These are phyloP conservation scores for Phytophthora boehmeriae DNA, from an alignment of 352 stramenopile genomes.

Conservation along the genomic window DNA sequence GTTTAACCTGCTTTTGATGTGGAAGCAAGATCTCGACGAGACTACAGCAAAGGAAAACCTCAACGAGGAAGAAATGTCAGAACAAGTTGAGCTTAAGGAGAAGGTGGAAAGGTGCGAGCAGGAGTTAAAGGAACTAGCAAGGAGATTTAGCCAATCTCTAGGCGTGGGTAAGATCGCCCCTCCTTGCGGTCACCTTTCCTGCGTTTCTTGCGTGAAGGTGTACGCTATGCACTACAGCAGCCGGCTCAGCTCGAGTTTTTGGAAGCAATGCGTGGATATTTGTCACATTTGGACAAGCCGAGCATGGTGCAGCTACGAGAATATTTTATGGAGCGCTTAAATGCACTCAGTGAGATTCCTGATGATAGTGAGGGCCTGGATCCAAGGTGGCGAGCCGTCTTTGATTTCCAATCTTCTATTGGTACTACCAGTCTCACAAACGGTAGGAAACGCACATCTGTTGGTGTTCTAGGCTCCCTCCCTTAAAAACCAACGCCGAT, in stretches of 20 bases:
- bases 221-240: constrained; percentile 72
- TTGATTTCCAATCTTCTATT: constrained; percentile 71
- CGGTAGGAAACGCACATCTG: constrained; percentile 15
- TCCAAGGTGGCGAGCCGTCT: constrained; percentile 57
- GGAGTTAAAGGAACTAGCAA: constrained; percentile 76
- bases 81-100: constrained; percentile 62
- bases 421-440: constrained; percentile 15
- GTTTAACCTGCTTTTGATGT: constrained; percentile 62
- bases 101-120: constrained; percentile 51
- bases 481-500: constrained; percentile 39
- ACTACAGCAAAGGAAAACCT: constrained; percentile 17
- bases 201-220: constrained; percentile 82
- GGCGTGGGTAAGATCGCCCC: constrained; percentile 75
- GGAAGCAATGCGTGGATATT: constrained; percentile 64
- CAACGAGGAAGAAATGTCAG: constrained; percentile 35
- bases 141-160: constrained; percentile 81
- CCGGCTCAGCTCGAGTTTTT: constrained; percentile 73
- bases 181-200: constrained; percentile 79
- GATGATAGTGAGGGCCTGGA: constrained; percentile 46
- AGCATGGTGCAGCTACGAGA: constrained; percentile 66
- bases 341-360: constrained; percentile 50
- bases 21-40: constrained; percentile 63
- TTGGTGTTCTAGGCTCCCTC: constrained; percentile 26
- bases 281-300: constrained; percentile 72
- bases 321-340: constrained; percentile 73